phyloP scores from a whole-genome alignment of 306 rosid genomes.

The Cucumis cinereus region DNA sequence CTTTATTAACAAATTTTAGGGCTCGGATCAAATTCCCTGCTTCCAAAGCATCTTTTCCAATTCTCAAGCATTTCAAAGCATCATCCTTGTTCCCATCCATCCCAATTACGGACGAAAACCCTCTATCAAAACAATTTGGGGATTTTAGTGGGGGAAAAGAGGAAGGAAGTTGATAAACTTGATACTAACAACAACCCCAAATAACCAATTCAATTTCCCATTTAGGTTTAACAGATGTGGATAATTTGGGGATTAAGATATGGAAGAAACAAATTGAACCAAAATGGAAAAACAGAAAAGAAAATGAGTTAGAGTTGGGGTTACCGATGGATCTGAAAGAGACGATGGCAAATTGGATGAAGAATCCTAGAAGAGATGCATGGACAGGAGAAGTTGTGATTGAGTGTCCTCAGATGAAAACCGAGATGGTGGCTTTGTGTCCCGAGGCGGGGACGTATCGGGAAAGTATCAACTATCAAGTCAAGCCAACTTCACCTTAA shows the following conservation, averaged over 20 bases:
- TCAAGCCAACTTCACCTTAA: background rate
- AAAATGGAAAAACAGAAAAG: background rate
- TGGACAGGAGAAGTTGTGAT: background rate
- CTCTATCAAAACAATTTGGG: background rate
- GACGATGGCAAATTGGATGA: slow-evolving; percentile 3
- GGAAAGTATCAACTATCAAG: background rate
- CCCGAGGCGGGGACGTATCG: background rate
- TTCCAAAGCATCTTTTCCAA: slow-evolving; percentile 61
- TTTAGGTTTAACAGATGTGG: background rate
- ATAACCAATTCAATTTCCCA: background rate
- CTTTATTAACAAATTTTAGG: slow-evolving; percentile 55
- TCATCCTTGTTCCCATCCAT: slow-evolving; percentile 97
- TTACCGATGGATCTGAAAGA: slow-evolving; percentile 26
- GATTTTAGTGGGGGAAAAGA: background rate
- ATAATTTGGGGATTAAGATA: background rate
- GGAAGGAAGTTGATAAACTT: background rate
- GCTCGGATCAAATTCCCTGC: slow-evolving; percentile 67
- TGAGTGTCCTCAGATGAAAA: background rate
- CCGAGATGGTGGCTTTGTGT: background rate
- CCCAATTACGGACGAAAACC: slow-evolving; percentile 7
- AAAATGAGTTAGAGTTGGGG: slow-evolving; percentile 10
- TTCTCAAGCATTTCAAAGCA: slow-evolving; percentile 62
- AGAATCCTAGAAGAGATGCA: background rate
- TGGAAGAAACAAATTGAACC: slow-evolving; percentile 3
- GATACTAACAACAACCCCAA: background rate